Conservation (phyloP, 805 yeast species). For the Spathaspora boniae region DNA sequence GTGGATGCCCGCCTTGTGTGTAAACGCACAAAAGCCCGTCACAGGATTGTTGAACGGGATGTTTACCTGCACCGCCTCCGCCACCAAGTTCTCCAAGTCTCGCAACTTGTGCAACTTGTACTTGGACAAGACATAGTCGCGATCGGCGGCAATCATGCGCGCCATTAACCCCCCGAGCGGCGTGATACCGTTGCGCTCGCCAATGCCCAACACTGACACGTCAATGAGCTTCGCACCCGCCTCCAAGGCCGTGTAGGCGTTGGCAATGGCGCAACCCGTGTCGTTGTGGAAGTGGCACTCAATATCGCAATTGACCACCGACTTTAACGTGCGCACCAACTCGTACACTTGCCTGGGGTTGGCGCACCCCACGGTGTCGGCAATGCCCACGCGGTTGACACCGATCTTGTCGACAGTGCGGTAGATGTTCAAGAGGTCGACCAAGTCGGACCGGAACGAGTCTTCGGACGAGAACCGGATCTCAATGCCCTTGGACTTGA, state of each 20-base stretch:
- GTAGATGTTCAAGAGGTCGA: slow-evolving; percentile 90
- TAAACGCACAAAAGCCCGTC: slow-evolving; percentile 99
- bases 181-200: slow-evolving; percentile 98
- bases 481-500: slow-evolving; percentile 94
- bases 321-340: slow-evolving; percentile 86
- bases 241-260: slow-evolving; percentile 96
- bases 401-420: slow-evolving; percentile 96
- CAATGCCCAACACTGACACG: slow-evolving; percentile 94
- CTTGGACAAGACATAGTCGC: slow-evolving; percentile 91
- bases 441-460: slow-evolving; percentile 94
- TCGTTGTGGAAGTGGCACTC: slow-evolving; percentile 99
- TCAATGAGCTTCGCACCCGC: slow-evolving; percentile 96
- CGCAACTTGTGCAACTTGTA: slow-evolving; percentile 94
- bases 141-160: slow-evolving; percentile 97
- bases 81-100: slow-evolving; percentile 92
- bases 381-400: slow-evolving; percentile 98
- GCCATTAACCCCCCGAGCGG: slow-evolving; percentile 99
- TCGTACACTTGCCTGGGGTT: slow-evolving; percentile 99
- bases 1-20: slow-evolving; percentile 99
- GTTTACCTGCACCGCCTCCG: slow-evolving; percentile 95
- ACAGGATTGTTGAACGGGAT: slow-evolving; percentile 98
- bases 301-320: slow-evolving; percentile 93
- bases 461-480: slow-evolving; percentile 96
- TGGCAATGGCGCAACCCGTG: slow-evolving; percentile 98
- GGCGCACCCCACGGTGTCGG: slow-evolving; percentile 98